Base-by-base conservation (phyloP, 2,329 filamentous ascomycete species). In the Ophiosphaerella narmari region DNA sequence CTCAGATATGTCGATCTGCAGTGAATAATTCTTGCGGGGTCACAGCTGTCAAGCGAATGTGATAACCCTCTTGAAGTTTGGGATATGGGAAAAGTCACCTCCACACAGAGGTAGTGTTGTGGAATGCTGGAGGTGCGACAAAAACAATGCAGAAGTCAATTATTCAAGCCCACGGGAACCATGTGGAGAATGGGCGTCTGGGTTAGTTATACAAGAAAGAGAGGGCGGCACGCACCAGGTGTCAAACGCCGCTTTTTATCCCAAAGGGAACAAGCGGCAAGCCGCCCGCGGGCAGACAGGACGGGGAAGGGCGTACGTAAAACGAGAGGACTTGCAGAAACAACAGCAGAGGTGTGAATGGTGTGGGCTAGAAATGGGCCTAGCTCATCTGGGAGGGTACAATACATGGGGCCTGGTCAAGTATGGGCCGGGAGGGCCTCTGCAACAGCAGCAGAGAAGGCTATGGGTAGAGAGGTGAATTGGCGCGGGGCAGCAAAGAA, bases 221-320 rank as follows among this genome's bases (percentile, higher is more conserved):
- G 48, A 57, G 49, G 49, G 46, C 55, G 63, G 68, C 69, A 73
- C 70, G 66, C 57, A 70, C 68, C 68, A 70, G 35, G 63, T 59
- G 65, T 65, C 56, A 59, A 57, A 63, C 42, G 49, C 55, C 55
- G 59, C 55, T 46, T 56, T 48, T 32, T 49, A 45, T 14, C 55
- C 57, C 56, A 65, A 62, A 56, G 45, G 54, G 56, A 64, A 63
- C 56, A 57, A 56, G 57, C 55, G 60, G 51, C 59, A 62, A 55
- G 59, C 54, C 50, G 46, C 48, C 49, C 53, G 46, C 48, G 63
- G 52, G 49, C 53, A 49, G 60, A 59, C 45, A 48, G 55, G 59
- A 59, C 53, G 56, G 54, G 57, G 47, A 59, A 67, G 60, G 63
- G 60, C 65, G 61, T 65, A 64, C 50, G 62, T 52, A 60, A 58